Evolutionary conservation across 2,329 filamentous ascomycete species (phyloP).

Genomic region (Aspergillus bombycis): DNA sequence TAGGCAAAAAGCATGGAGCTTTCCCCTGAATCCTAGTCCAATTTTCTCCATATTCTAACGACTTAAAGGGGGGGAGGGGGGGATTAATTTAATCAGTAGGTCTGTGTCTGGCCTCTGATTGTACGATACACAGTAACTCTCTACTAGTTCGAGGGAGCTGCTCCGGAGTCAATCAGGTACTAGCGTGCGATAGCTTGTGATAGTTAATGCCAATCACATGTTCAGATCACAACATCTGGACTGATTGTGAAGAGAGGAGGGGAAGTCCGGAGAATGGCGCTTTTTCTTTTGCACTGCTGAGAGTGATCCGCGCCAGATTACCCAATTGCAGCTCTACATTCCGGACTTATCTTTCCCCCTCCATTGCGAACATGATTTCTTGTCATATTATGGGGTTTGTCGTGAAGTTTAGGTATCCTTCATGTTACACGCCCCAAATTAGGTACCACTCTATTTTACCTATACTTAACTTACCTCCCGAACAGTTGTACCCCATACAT

Average conservation of each 20-base stretch:
- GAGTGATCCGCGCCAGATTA: background rate
- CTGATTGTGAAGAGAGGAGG: too few relatives aligned
- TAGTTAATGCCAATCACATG: conserved; percentile 5
- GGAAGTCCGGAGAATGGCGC: background rate
- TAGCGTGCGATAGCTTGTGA: conserved; percentile 6
- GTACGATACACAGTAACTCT: background rate
- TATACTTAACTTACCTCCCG: background rate
- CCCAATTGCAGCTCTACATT: background rate
- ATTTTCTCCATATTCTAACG: conserved; percentile 6
- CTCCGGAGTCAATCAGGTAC: conserved; percentile 1
- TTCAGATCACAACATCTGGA: background rate
- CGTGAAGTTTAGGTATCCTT: background rate
- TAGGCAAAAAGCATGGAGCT: conserved; percentile 1
- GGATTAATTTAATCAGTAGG: background rate
- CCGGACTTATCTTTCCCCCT: background rate
- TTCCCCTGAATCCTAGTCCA: background rate
- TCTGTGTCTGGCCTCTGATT: background rate
- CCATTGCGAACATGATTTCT: background rate
- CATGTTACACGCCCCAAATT: background rate
- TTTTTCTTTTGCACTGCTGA: background rate
- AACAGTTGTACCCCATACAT: background rate
- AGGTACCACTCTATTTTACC: background rate
- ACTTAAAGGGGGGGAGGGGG: background rate
- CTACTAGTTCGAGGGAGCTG: conserved; percentile 1
- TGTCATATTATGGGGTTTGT: background rate